phyloP scores from a whole-genome alignment of 768 basidiomycete genomes.

The Trametes sanguinea region DNA sequence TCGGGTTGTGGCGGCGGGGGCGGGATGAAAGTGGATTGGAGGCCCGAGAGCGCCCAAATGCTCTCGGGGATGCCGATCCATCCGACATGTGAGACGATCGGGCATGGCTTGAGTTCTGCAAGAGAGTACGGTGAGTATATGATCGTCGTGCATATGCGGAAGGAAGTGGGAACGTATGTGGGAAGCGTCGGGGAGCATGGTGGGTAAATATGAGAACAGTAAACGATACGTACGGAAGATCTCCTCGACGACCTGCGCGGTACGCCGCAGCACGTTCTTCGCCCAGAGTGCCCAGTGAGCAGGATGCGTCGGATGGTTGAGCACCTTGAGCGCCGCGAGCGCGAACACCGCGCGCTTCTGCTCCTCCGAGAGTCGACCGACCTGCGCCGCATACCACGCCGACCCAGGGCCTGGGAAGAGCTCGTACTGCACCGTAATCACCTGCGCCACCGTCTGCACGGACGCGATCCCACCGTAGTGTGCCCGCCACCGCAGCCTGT shows the following conservation, averaged over 20 bases:
- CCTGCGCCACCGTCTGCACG: constrained; percentile 9
- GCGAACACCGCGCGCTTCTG: constrained; percentile 42
- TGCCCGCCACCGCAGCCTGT: constrained; percentile 15
- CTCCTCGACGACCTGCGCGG: constrained; percentile 54
- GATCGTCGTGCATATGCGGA: neutral
- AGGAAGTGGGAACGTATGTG: neutral
- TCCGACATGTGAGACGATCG: constrained; percentile 14
- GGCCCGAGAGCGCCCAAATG: constrained; percentile 15
- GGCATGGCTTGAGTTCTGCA: constrained; percentile 18
- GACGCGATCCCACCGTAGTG: constrained; percentile 17
- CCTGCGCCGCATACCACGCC: constrained; percentile 3
- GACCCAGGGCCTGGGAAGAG: constrained; percentile 13
- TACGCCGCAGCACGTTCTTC: constrained; percentile 47
- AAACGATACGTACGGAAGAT: constrained; percentile 49
- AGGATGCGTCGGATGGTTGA: constrained; percentile 54
- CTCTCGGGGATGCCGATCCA: constrained; percentile 19
- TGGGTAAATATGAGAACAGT: neutral
- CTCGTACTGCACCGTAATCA: constrained; percentile 15
- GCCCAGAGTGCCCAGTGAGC: constrained; percentile 71
- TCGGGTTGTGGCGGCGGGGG: constrained; percentile 11
- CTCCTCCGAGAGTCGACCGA: constrained; percentile 17
- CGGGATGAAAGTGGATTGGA: constrained; percentile 19
- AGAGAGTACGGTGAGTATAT: neutral
- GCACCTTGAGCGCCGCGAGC: constrained; percentile 62
- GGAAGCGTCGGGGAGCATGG: neutral